Percentiles rank a stretch among this genome's conserved stretches.
These are phyloP conservation scores for Shiraia sp. DNA, from an alignment of 2,329 filamentous ascomycete genomes.

Conservation along the genomic window DNA sequence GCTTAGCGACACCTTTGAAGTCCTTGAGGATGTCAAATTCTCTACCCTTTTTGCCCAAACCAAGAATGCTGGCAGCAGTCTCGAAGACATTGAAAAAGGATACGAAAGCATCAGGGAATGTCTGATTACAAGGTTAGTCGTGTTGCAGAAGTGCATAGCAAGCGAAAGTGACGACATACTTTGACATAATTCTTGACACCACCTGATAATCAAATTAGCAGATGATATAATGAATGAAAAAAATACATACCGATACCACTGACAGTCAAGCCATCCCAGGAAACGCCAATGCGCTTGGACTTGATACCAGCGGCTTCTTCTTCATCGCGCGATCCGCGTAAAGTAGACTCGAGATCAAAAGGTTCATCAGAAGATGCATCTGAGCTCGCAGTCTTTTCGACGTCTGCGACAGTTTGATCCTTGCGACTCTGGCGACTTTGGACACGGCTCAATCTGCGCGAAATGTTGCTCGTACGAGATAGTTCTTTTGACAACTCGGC, in stretches of 20 bases:
- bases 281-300: constrained; percentile 71
- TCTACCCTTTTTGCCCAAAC: constrained; percentile 66
- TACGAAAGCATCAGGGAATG: constrained; percentile 77
- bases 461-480: constrained; percentile 45
- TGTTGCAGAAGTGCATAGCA: constrained; percentile 11
- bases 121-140: constrained; percentile 46
- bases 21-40: constrained; percentile 75
- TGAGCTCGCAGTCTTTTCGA: constrained; percentile 58
- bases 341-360: constrained; percentile 76
- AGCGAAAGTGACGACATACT: constrained; percentile 18
- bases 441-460: constrained; percentile 47
- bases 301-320: constrained; percentile 78
- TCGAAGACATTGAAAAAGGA: constrained; percentile 76
- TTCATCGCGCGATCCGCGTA: constrained; percentile 72
- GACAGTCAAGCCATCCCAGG: constrained; percentile 78
- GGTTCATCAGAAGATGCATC: constrained; percentile 48
- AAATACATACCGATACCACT: constrained; percentile 63
- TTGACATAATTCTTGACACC: constrained; percentile 71
- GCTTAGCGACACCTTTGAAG: constrained; percentile 63
- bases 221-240: not conserved
- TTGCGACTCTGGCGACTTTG: constrained; percentile 52
- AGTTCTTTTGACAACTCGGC: constrained; percentile 61
- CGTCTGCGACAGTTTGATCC: constrained; percentile 48
- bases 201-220: constrained; percentile 8
- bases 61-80: constrained; percentile 66